Percentiles rank a stretch among this genome's conserved stretches.
Evolutionary conservation across 495 filamentous ascomycete genomes (phyloP).

Genomic region (Daldinia caldariorum): DNA sequence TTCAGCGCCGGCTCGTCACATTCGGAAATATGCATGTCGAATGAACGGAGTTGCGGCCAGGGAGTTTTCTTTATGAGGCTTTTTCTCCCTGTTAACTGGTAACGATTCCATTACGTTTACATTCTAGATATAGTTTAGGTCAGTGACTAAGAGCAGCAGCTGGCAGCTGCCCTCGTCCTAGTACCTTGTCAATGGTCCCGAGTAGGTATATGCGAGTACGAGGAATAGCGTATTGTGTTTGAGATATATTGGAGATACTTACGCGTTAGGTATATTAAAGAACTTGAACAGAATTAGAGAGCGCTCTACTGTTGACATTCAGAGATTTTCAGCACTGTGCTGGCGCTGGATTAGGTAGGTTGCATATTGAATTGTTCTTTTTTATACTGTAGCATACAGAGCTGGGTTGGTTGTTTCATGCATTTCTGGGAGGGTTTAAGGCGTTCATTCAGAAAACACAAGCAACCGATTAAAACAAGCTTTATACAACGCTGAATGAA

Average conservation of each 20-base stretch:
- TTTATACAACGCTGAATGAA: too few species aligned
- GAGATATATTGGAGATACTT: background rate
- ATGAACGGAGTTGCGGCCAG: constrained; percentile 6
- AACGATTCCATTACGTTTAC: constrained; percentile 40
- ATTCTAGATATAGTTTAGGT: constrained; percentile 13
- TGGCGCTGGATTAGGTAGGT: too few species aligned
- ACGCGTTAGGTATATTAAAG: too few species aligned
- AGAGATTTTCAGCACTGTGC: too few species aligned
- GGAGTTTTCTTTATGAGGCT: constrained; percentile 29
- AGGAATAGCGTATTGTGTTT: background rate
- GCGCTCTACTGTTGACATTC: too few species aligned
- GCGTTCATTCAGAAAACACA: too few species aligned
- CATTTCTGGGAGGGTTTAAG: too few species aligned
- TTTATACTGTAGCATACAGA: too few species aligned
- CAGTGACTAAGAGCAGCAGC: background rate
- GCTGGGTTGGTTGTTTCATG: too few species aligned
- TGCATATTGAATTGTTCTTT: too few species aligned
- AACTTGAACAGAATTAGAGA: too few species aligned
- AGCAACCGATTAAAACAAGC: too few species aligned
- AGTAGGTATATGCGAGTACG: background rate
- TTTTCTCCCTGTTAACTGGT: constrained; percentile 2
- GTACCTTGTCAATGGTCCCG: background rate
- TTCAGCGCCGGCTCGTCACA: background rate
- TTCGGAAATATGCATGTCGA: background rate
- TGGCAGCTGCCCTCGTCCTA: background rate